Evolutionary conservation across 2,329 filamentous ascomycete species (phyloP).

Genomic region (Biscogniauxia marginata): DNA sequence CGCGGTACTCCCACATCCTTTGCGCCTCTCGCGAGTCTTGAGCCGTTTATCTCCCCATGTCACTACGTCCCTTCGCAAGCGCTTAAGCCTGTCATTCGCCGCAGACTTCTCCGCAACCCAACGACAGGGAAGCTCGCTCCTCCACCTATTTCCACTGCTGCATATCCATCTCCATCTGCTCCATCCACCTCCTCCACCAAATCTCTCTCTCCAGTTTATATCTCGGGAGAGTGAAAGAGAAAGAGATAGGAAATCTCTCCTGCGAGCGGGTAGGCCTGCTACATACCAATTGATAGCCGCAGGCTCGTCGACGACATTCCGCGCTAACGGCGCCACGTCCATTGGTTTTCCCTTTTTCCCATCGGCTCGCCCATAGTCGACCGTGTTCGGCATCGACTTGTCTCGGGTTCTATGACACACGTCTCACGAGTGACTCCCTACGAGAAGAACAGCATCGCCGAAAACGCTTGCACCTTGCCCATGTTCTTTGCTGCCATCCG

Average conservation of each 20-base stretch:
- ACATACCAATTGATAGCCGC: not conserved
- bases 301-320: constrained; percentile 1
- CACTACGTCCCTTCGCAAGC: constrained; percentile 19
- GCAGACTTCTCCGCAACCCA: constrained; percentile 18
- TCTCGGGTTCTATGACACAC: constrained; percentile 22
- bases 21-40: not conserved
- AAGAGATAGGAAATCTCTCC: not conserved
- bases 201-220: constrained; percentile 4
- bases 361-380: not conserved
- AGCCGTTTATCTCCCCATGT: not conserved
- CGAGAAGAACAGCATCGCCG: constrained; percentile 14
- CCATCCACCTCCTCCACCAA: constrained; percentile 8
- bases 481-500: constrained; percentile 4
- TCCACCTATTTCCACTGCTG: not conserved
- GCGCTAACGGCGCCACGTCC: constrained; percentile 7
- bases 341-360: not conserved
- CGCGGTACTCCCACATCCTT: constrained; percentile 12
- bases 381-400: constrained; percentile 11
- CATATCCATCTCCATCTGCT: constrained; percentile 4
- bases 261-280: not conserved
- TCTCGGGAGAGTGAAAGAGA: constrained; percentile 6
- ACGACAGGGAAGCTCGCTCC: constrained; percentile 5
- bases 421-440: constrained; percentile 19
- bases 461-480: constrained; percentile 14
- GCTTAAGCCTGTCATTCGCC: constrained; percentile 23